Base-by-base conservation (phyloP, 306 rosid genomes). In the Cicer yamashitae region DNA sequence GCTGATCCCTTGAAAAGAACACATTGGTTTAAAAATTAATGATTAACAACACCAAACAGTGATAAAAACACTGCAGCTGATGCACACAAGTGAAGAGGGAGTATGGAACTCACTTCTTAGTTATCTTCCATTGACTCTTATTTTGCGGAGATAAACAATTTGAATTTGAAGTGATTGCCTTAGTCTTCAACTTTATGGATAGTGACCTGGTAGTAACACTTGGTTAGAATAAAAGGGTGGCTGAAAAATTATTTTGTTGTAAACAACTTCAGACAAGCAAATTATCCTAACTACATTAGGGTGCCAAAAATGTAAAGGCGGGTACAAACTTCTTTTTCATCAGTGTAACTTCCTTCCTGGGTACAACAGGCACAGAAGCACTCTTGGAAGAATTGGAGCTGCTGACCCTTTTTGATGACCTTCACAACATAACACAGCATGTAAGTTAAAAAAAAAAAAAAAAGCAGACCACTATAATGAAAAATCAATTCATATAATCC, bases 41-140 rank as follows among this genome's bases (percentile, higher is more conserved):
- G 22, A 77, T 81, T 41, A 53, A 39, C 78, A 70, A 52, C 59
- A 62, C n/a, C n/a, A 54, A 30, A 44, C n/a, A 67, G 57, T 60
- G 15, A 81, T 52, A 10, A 48, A 84, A 75, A 22, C 47, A 41
- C 66, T 64, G 50, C 34, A 72, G 50, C 78, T 52, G 58, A 71
- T 68, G 60, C 60, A 59, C 52, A 74, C 54, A 67, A 69, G 67
- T 59, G 5, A 50, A 18, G 9, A 48, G 64, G 53, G 48, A 59
- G 67, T 51, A 17, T 39, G 63, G 41, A 61, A 84, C 91, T 76
- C 39, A 91, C 97, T 89, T 94, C 46, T 83, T 90, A 43, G 98
- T 94, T 78, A 94, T 88, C 84, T 77, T 94, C 93, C 92, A 94
- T 45, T 81, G 90, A 81, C 57, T 86, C 78, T 88, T 94, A 58